Conservation (phyloP, 352 stramenopile genomes). For the Pythium myriotylum region DNA sequence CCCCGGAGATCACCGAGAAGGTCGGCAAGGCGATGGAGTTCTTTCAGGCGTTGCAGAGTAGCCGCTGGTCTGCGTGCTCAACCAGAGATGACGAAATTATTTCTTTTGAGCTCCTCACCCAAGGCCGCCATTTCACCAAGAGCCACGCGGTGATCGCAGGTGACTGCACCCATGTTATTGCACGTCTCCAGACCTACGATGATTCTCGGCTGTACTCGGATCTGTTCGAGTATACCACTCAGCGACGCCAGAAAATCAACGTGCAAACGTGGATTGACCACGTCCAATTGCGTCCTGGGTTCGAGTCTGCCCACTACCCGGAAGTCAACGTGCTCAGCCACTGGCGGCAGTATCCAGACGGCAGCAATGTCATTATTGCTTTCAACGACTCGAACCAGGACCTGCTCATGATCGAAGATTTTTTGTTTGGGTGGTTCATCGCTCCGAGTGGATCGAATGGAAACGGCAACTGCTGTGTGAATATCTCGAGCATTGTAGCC, state of each 20-base stretch:
- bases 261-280: slow-evolving; percentile 46
- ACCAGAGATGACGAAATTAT: slow-evolving; percentile 18
- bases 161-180: slow-evolving; percentile 38
- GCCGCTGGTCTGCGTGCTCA: slow-evolving; percentile 38
- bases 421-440: slow-evolving; percentile 40
- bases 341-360: slow-evolving; percentile 37
- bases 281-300: slow-evolving; percentile 16
- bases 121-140: slow-evolving; percentile 48
- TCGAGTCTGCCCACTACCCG: slow-evolving; percentile 11
- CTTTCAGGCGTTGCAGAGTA: slow-evolving; percentile 66
- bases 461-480: slow-evolving; percentile 24
- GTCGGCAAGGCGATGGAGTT: slow-evolving; percentile 64
- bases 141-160: slow-evolving; percentile 54
- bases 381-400: slow-evolving; percentile 31
- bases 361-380: slow-evolving; percentile 33
- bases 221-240: slow-evolving; percentile 43
- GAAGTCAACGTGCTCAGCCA: slow-evolving; percentile 32
- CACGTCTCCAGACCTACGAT: slow-evolving; percentile 50
- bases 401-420: slow-evolving; percentile 26
- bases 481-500: slow-evolving; percentile 31
- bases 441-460: slow-evolving; percentile 14
- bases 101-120: slow-evolving; percentile 43
- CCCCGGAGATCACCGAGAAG: slow-evolving; percentile 55
- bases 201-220: slow-evolving; percentile 54
- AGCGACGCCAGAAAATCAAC: slow-evolving; percentile 45